These are phyloP conservation scores for Cystofilobasidium ferigula DNA, from an alignment of 768 basidiomycete species.

Conservation along the genomic window DNA sequence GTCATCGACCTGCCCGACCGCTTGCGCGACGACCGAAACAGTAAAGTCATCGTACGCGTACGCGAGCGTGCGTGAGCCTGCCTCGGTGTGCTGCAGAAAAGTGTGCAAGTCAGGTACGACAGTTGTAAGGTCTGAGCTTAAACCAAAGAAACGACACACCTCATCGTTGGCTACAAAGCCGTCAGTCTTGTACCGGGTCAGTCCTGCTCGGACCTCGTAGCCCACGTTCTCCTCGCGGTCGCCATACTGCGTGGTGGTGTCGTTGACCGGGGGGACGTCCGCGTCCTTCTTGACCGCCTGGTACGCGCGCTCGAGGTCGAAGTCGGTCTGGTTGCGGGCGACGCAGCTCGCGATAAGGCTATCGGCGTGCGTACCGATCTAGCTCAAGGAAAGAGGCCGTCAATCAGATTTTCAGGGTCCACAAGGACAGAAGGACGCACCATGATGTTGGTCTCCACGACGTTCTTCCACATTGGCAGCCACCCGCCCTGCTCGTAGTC, in stretches of 20 bases:
- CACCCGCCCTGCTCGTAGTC: constrained; percentile 66
- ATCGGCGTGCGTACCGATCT: constrained; percentile 64
- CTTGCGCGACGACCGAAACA: constrained; percentile 51
- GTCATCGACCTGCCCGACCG: constrained; percentile 47
- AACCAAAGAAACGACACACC: background rate
- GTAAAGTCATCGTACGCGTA: constrained; percentile 74
- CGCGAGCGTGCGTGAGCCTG: constrained; percentile 64
- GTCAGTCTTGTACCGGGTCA: constrained; percentile 54
- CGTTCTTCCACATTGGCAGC: constrained; percentile 86
- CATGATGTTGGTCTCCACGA: constrained; percentile 46
- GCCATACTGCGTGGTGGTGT: constrained; percentile 41
- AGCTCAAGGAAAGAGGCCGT: background rate
- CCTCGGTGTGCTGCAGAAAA: constrained; percentile 65
- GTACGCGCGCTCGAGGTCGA: constrained; percentile 57
- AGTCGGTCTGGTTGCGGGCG: constrained; percentile 50
- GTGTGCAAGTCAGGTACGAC: too few species aligned
- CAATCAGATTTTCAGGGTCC: background rate
- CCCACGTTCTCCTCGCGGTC: constrained; percentile 53
- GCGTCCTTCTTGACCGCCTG: constrained; percentile 66
- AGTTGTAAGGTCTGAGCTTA: too few species aligned
- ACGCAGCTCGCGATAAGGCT: constrained; percentile 64
- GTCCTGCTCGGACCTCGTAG: constrained; percentile 69
- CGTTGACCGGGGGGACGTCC: constrained; percentile 41
- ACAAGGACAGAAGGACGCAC: background rate
- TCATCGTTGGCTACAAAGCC: constrained; percentile 67